These are phyloP conservation scores for Austroboletus novae-zelandiae DNA, from an alignment of 1,284 basidiomycete species.

Conservation along the genomic window DNA sequence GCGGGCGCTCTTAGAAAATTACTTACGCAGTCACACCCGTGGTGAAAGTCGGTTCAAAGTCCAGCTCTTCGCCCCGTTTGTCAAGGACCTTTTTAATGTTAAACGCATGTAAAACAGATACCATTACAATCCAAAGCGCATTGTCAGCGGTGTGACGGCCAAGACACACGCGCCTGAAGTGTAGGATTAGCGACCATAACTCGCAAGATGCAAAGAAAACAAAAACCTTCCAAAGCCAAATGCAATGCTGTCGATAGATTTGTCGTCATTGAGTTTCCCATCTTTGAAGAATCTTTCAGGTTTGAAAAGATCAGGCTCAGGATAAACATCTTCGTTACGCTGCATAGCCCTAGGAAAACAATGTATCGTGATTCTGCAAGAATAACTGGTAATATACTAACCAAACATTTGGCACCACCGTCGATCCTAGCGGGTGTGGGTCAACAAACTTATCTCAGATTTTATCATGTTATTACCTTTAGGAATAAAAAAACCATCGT, in stretches of 20 bases:
- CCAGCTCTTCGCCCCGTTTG: constrained; percentile 17
- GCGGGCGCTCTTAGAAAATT: not conserved
- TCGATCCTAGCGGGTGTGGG: constrained; percentile 21
- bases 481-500: constrained; percentile 42
- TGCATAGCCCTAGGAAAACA: constrained; percentile 38
- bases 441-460: not conserved
- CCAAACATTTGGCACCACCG: constrained; percentile 48
- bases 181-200: not conserved
- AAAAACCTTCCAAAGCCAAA: constrained; percentile 45
- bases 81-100: constrained; percentile 19
- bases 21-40: constrained; percentile 16
- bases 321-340: constrained; percentile 39
- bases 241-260: constrained; percentile 27
- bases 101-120: constrained; percentile 18
- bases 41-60: constrained; percentile 15
- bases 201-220: not conserved
- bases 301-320: constrained; percentile 39
- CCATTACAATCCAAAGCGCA: constrained; percentile 25
- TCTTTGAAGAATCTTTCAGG: constrained; percentile 40
- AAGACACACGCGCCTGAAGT: constrained; percentile 22
- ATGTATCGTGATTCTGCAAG: not conserved
- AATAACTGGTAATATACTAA: constrained; percentile 10
- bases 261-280: constrained; percentile 32
- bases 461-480: constrained; percentile 26
- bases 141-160: constrained; percentile 27